Base-by-base conservation (phyloP, 768 basidiomycete species). In the Dictyophora rubrovolvata region DNA sequence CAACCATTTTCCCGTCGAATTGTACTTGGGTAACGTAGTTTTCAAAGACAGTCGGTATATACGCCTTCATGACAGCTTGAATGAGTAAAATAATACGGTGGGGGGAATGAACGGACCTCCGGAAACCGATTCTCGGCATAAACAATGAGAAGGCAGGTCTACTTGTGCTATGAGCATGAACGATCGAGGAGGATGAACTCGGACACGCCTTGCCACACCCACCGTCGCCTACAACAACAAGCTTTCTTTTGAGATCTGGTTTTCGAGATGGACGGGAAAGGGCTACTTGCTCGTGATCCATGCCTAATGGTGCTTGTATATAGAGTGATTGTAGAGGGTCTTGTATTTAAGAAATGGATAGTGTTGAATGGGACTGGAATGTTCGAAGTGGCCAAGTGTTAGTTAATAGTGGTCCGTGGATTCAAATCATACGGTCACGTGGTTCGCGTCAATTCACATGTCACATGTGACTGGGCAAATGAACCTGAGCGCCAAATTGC, bases 121-220 rank as follows among this genome's bases (percentile, higher is more conserved):
- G 93, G 93, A 68, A 95, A 96, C 46, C 93, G 82, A 70, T 95
- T 96, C 73, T 95, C 91, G 21, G 93, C 93, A 68, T 96, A 96
- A 37, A 94, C 93, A 67, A 96, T 96, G 65, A 96, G 82, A 61
- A 95, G 79, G 79, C 93, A 95, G 51, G 93, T 96, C 82, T 95
- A 21, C n/a, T 17, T 59, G 22, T 28, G 18, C 21, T 17, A 59
- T 54, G 61, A 48, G 42, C 35, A 17, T 47, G 34, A 47, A 16
- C 12, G n/a, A n/a, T n/a, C 12, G 64, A 33, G 73, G 64, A 21
- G 36, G 18, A 34, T 53, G 18, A 17, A 46, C 46, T 10, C 48
- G 21, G 46, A 55, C 63, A 22, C 23, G 42, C 59, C 54, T 66
- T 67, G n/a, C 66, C 66, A 55, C 73, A 72, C 79, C 75, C 71